Conservation (phyloP, 352 stramenopile species). For the Globisporangium orthogonon region DNA sequence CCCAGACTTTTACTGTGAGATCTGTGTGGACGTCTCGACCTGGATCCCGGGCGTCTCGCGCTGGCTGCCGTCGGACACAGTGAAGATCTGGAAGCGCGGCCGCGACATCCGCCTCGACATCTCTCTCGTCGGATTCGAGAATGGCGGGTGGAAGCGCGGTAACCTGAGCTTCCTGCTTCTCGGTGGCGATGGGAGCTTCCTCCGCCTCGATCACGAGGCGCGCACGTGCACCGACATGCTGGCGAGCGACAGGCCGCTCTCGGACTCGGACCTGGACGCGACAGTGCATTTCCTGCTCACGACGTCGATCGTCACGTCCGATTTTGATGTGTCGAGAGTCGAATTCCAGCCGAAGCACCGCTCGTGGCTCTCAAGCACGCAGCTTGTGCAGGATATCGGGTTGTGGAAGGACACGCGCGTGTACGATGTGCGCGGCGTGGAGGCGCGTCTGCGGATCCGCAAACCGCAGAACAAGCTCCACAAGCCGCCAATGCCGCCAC, state of each 20-base stretch:
- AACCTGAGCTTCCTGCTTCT: slow-evolving; percentile 58
- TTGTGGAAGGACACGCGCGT: slow-evolving; percentile 42
- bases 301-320: slow-evolving; percentile 47
- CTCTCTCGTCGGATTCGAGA: slow-evolving; percentile 58
- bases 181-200: slow-evolving; percentile 29
- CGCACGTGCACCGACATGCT: slow-evolving; percentile 43
- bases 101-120: slow-evolving; percentile 59
- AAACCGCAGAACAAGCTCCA: slow-evolving; percentile 40
- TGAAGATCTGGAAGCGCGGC: slow-evolving; percentile 72
- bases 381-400: slow-evolving; percentile 38
- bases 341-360: slow-evolving; percentile 35
- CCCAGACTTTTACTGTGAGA: slow-evolving; percentile 61
- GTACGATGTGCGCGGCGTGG: slow-evolving; percentile 47
- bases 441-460: slow-evolving; percentile 31
- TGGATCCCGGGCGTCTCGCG: slow-evolving; percentile 67
- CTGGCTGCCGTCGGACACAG: slow-evolving; percentile 61
- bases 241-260: slow-evolving; percentile 17
- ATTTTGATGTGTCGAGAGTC: slow-evolving; percentile 33
- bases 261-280: slow-evolving; percentile 32
- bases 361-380: slow-evolving; percentile 35
- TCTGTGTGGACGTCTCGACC: slow-evolving; percentile 58
- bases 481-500: slow-evolving; percentile 14
- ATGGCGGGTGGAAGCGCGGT: slow-evolving; percentile 53
- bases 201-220: slow-evolving; percentile 51
- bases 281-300: slow-evolving; percentile 61